Evolutionary conservation across 1,284 basidiomycete genomes (phyloP).

Genomic region (Ustilago sp.): DNA sequence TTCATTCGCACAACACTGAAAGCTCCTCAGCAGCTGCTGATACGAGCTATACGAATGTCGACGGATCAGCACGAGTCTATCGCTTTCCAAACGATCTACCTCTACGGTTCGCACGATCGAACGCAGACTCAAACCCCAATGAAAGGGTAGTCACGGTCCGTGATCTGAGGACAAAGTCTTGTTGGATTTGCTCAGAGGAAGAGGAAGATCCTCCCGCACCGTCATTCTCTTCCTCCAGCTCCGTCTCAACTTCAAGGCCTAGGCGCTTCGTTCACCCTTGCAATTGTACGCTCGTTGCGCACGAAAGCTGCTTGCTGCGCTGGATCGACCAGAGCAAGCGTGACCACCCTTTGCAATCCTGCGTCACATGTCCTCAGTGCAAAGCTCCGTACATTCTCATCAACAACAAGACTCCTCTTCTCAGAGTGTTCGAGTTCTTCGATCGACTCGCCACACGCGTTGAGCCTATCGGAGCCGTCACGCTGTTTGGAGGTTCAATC

Average conservation of each 20-base stretch:
- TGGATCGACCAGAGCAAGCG: constrained; percentile 57
- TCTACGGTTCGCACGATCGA: constrained; percentile 20
- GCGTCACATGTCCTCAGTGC: constrained; percentile 58
- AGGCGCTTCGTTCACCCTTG: constrained; percentile 60
- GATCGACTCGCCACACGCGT: constrained; percentile 36
- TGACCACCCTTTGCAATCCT: constrained; percentile 33
- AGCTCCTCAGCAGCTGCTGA: neutral
- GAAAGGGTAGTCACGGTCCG: constrained; percentile 51
- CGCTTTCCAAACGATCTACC: constrained; percentile 35
- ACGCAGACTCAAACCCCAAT: constrained; percentile 14
- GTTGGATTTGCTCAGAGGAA: constrained; percentile 64
- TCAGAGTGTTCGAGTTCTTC: constrained; percentile 43
- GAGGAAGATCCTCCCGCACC: constrained; percentile 45
- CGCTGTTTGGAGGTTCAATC: constrained; percentile 34
- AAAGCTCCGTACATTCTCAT: constrained; percentile 51
- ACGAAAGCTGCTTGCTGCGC: constrained; percentile 57
- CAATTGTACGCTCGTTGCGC: constrained; percentile 63
- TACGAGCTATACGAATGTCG: constrained; percentile 24
- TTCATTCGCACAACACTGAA: neutral
- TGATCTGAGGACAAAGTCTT: constrained; percentile 52
- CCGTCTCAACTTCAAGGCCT: constrained; percentile 8
- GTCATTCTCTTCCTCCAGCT: neutral
- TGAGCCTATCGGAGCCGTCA: constrained; percentile 40
- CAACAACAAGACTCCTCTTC: constrained; percentile 46
- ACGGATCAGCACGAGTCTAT: constrained; percentile 38